phyloP scores from a whole-genome alignment of 2,329 filamentous ascomycete species.

The Tetracladium maxilliforme region DNA sequence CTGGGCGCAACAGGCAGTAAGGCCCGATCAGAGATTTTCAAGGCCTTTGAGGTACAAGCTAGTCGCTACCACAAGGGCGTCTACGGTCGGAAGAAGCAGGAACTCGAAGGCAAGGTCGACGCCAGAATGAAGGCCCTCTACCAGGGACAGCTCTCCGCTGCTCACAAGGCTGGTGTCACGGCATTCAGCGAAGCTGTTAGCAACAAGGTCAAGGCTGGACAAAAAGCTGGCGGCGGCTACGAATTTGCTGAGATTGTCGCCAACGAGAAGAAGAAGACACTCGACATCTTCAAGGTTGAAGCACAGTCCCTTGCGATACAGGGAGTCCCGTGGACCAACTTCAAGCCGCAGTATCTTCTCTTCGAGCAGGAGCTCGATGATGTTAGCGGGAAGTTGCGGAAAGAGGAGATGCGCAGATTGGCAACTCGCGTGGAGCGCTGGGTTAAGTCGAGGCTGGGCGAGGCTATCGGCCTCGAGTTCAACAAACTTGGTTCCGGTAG shows the following conservation, averaged over 20 bases:
- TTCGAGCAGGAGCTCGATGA: constrained; percentile 88
- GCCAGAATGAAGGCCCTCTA: constrained; percentile 78
- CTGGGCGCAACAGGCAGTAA: constrained; percentile 60
- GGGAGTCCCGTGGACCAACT: constrained; percentile 77
- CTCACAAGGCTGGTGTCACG: constrained; percentile 75
- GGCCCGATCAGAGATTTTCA: constrained; percentile 59
- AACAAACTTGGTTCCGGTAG: constrained; percentile 87
- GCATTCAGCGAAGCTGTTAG: constrained; percentile 80
- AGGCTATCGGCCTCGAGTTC: constrained; percentile 85
- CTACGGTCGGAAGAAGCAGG: constrained; percentile 69
- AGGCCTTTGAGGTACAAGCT: constrained; percentile 79
- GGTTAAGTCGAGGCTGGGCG: constrained; percentile 76
- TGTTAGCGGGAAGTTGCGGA: constrained; percentile 69
- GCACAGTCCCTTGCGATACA: constrained; percentile 62
- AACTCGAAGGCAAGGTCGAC: constrained; percentile 79
- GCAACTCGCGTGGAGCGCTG: constrained; percentile 86
- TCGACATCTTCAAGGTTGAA: constrained; percentile 63
- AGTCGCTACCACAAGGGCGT: constrained; percentile 95
- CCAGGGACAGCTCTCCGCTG: constrained; percentile 72
- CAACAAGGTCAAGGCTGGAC: constrained; percentile 75
- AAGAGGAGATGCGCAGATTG: constrained; percentile 90
- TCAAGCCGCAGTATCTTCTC: constrained; percentile 61
- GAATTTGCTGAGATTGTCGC: constrained; percentile 93
- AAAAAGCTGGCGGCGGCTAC: constrained; percentile 81
- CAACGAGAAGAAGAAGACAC: constrained; percentile 61